Conservation (phyloP, 1,284 basidiomycete species). For the Rhizopogon parksii region DNA sequence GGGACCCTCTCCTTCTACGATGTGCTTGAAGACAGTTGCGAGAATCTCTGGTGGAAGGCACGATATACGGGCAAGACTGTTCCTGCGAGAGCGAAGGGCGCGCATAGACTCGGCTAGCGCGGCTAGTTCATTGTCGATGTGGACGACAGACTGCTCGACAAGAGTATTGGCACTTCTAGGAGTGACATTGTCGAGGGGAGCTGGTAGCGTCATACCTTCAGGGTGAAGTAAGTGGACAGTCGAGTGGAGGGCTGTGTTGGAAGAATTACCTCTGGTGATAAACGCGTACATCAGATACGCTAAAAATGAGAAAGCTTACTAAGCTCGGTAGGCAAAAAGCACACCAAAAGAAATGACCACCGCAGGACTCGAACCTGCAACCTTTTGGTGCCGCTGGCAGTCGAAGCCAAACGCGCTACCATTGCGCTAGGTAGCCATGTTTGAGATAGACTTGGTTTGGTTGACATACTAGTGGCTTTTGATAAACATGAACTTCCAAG, state of each 20-base stretch:
- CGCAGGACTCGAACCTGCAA: conserved; percentile 85
- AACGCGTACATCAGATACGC: too few relatives aligned
- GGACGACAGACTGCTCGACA: too few relatives aligned
- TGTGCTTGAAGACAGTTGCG: conserved; percentile 16
- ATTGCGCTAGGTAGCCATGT: conserved; percentile 66
- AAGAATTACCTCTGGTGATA: too few relatives aligned
- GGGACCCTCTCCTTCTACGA: too few relatives aligned
- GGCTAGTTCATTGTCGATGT: too few relatives aligned
- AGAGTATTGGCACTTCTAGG: too few relatives aligned
- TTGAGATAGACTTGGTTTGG: background rate
- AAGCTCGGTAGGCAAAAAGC: too few relatives aligned
- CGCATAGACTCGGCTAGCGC: conserved; percentile 16
- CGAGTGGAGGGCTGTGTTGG: too few relatives aligned
- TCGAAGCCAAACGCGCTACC: conserved; percentile 88
- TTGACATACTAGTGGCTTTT: background rate
- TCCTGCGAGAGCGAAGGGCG: conserved; percentile 26
- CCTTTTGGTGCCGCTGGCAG: conserved; percentile 65
- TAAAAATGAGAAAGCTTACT: too few relatives aligned
- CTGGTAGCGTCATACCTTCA: too few relatives aligned
- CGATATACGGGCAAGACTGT: conserved; percentile 25
- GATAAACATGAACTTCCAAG: background rate
- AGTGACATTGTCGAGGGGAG: too few relatives aligned
- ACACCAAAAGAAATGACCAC: conserved; percentile 32
- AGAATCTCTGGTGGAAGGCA: conserved; percentile 27
- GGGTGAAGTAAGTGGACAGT: too few relatives aligned